These are phyloP conservation scores for Podila epicladia DNA, from an alignment of 192 early-diverging fungal species.

Conservation along the genomic window DNA sequence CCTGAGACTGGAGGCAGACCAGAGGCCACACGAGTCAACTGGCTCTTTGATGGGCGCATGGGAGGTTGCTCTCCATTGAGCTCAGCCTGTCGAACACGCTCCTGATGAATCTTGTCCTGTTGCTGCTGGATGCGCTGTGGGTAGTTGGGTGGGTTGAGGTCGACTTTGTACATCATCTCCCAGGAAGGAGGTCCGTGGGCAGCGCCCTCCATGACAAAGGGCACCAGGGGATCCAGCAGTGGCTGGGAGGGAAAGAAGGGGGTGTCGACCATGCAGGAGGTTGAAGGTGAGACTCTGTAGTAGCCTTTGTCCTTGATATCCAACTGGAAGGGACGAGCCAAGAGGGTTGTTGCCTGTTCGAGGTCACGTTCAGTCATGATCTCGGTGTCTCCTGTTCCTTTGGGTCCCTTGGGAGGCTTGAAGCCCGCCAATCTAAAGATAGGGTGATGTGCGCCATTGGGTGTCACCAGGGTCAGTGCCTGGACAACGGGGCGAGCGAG, in stretches of 20 bases:
- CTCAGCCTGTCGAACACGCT: constrained; percentile 42
- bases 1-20: constrained; percentile 9
- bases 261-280: constrained; percentile 48
- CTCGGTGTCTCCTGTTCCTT: constrained; percentile 6
- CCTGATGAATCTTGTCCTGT: constrained; percentile 48
- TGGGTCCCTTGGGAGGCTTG: constrained; percentile 7
- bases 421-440: constrained; percentile 42
- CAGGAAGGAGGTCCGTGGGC: constrained; percentile 37
- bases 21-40: constrained; percentile 7
- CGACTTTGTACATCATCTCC: constrained; percentile 52
- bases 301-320: constrained; percentile 49
- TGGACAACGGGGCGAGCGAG: constrained; percentile 44
- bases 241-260: constrained; percentile 49
- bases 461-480: constrained; percentile 42
- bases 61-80: constrained; percentile 32
- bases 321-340: constrained; percentile 39
- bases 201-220: constrained; percentile 37
- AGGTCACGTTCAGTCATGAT: constrained; percentile 35
- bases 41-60: constrained; percentile 6
- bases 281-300: constrained; percentile 40
- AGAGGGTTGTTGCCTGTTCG: constrained; percentile 34
- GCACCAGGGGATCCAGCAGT: constrained; percentile 40
- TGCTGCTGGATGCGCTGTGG: constrained; percentile 48
- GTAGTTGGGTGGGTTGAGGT: constrained; percentile 46
- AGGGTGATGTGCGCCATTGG: constrained; percentile 38